Percentiles rank a stretch among this genome's conserved stretches.
These are phyloP conservation scores for Xylaria sp. DNA, from an alignment of 2,329 filamentous ascomycete species.

Conservation along the genomic window DNA sequence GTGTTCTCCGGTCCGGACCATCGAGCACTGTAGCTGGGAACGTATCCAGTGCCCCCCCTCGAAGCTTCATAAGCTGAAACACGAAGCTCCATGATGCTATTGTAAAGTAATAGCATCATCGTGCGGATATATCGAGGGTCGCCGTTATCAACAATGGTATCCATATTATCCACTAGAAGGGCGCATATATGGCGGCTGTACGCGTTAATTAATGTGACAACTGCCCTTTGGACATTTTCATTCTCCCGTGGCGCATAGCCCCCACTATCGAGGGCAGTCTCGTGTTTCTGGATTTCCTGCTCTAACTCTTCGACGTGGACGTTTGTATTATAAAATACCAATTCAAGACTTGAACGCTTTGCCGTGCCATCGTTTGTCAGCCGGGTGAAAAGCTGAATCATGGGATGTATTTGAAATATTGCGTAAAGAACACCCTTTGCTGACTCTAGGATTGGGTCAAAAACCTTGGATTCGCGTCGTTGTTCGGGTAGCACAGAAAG, in stretches of 20 bases:
- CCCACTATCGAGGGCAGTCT: constrained; percentile 61
- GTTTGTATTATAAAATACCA: constrained; percentile 74
- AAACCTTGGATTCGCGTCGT: constrained; percentile 68
- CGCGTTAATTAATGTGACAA: constrained; percentile 70
- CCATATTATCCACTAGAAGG: constrained; percentile 68
- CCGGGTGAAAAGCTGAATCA: constrained; percentile 72
- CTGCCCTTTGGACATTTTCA: constrained; percentile 71
- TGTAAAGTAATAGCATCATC: constrained; percentile 70
- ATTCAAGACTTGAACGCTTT: constrained; percentile 71
- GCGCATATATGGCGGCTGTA: constrained; percentile 74
- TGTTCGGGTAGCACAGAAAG: constrained; percentile 72
- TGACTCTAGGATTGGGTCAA: constrained; percentile 70
- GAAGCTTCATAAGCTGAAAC: constrained; percentile 57
- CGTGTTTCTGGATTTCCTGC: constrained; percentile 71
- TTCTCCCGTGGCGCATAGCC: constrained; percentile 64
- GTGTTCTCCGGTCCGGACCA: constrained; percentile 56
- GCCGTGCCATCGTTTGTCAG: constrained; percentile 69
- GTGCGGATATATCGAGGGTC: constrained; percentile 74
- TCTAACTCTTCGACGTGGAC: constrained; percentile 73
- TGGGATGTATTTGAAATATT: constrained; percentile 74
- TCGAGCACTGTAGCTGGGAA: constrained; percentile 41
- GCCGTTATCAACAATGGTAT: constrained; percentile 71
- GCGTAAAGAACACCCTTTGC: constrained; percentile 75
- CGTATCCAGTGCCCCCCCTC: constrained; percentile 40
- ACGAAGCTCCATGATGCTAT: constrained; percentile 74